A percentile compares a stretch with the other conserved stretches of the same genome.
Conservation (phyloP, 352 stramenopile species). For the Proteromonas lacertae region DNA sequence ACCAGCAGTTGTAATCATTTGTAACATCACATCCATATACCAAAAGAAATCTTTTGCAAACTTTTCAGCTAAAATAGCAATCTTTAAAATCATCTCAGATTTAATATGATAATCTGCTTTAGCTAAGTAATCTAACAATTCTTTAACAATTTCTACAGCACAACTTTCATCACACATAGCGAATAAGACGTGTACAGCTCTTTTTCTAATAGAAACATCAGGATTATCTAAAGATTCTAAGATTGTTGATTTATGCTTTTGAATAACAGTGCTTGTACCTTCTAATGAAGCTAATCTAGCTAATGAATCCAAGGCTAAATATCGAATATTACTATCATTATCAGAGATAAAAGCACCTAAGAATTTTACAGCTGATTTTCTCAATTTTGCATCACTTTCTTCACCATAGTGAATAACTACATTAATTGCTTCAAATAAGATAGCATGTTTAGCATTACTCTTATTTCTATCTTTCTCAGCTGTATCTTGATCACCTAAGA, state of each 20-base stretch:
- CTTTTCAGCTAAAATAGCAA: constrained; percentile 83
- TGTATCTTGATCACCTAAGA: constrained; percentile 49
- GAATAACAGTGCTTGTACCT: constrained; percentile 19
- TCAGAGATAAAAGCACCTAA: constrained; percentile 81
- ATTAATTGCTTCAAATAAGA: constrained; percentile 88
- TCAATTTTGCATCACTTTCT: constrained; percentile 26
- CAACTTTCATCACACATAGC: constrained; percentile 83
- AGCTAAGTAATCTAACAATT: constrained; percentile 67
- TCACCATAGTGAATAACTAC: constrained; percentile 68
- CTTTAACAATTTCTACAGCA: constrained; percentile 65
- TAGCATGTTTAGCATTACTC: constrained; percentile 73
- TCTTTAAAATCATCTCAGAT: constrained; percentile 86
- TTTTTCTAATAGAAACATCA: constrained; percentile 68
- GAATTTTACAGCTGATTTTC: constrained; percentile 50
- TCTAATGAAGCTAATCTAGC: constrained; percentile 54
- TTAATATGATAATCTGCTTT: constrained; percentile 53
- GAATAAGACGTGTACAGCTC: constrained; percentile 79
- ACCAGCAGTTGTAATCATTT: constrained; percentile 61
- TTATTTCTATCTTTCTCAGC: constrained; percentile 45
- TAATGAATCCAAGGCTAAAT: constrained; percentile 81
- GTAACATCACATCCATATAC: constrained; percentile 76
- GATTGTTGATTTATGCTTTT: constrained; percentile 70
- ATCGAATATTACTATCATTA: constrained; percentile 79
- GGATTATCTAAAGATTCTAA: constrained; percentile 76
- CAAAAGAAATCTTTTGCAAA: constrained; percentile 69